phyloP scores from a whole-genome alignment of 1,284 basidiomycete genomes.

The Moesziomyces aphidis region DNA sequence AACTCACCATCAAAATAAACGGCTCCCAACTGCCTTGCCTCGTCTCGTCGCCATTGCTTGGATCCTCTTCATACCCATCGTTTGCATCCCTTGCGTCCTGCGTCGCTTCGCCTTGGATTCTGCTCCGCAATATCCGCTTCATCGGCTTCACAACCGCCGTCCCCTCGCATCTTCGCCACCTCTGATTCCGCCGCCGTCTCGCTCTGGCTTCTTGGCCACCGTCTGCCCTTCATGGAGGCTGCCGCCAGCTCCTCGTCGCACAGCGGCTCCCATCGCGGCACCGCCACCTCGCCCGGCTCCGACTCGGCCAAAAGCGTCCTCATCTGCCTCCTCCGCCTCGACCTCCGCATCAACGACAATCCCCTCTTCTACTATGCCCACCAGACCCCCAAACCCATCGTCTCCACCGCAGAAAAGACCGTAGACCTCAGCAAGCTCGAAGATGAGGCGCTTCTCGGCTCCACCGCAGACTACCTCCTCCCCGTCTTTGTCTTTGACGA shows the following conservation, averaged over 20 bases:
- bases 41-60: neutral
- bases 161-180: neutral
- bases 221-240: conserved; percentile 14
- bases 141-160: neutral
- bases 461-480: conserved; percentile 70
- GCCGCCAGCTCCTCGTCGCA: conserved; percentile 31
- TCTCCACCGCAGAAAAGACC: conserved; percentile 34
- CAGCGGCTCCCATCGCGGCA: conserved; percentile 28
- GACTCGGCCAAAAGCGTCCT: conserved; percentile 42
- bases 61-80: neutral
- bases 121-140: neutral
- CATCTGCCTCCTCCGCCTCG: conserved; percentile 60
- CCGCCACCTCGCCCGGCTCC: conserved; percentile 24
- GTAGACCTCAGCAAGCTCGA: conserved; percentile 46
- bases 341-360: conserved; percentile 70
- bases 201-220: neutral
- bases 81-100: no score
- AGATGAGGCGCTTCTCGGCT: conserved; percentile 56
- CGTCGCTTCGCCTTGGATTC: no score
- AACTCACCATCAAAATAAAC: no score
- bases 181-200: neutral
- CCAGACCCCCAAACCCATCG: conserved; percentile 38
- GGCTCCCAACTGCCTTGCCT: neutral
- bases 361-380: conserved; percentile 69
- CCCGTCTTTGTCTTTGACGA: conserved; percentile 73